phyloP scores from a whole-genome alignment of 805 yeast genomes.

The Monosporozyma solicola region DNA sequence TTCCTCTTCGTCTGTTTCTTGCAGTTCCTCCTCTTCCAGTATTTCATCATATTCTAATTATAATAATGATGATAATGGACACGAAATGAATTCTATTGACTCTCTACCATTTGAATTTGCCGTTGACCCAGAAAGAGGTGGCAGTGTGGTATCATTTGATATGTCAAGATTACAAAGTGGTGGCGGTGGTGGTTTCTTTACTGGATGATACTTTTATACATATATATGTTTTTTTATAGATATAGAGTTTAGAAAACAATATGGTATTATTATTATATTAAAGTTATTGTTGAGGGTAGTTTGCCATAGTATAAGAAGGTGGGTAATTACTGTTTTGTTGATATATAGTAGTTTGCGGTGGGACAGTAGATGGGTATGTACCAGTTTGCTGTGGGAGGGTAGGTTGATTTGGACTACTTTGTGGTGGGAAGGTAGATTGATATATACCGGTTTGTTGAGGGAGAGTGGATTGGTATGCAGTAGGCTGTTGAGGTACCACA shows the following conservation, averaged over 20 bases:
- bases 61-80: not conserved
- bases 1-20: not conserved
- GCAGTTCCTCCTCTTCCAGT: not conserved
- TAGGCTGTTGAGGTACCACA: not conserved
- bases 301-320: slow-evolving; percentile 1
- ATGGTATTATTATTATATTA: not conserved
- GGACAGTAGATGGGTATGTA: too few relatives aligned
- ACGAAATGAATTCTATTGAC: slow-evolving; percentile 1
- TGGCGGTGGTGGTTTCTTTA: not conserved
- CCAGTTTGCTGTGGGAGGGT: too few relatives aligned
- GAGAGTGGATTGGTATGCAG: not conserved
- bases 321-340: not conserved
- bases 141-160: slow-evolving; percentile 15
- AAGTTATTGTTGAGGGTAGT: not conserved
- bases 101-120: slow-evolving; percentile 24
- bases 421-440: too few relatives aligned
- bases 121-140: slow-evolving; percentile 18
- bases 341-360: too few relatives aligned
- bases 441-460: not conserved
- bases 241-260: not conserved
- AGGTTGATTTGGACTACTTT: too few relatives aligned
- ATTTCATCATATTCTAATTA: not conserved
- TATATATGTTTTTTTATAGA: not conserved
- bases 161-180: not conserved
- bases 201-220: not conserved